A percentile compares a stretch with the other conserved stretches of the same genome.
phyloP scores from a whole-genome alignment of 306 rosid genomes.

The Oemleria cerasiformis region DNA sequence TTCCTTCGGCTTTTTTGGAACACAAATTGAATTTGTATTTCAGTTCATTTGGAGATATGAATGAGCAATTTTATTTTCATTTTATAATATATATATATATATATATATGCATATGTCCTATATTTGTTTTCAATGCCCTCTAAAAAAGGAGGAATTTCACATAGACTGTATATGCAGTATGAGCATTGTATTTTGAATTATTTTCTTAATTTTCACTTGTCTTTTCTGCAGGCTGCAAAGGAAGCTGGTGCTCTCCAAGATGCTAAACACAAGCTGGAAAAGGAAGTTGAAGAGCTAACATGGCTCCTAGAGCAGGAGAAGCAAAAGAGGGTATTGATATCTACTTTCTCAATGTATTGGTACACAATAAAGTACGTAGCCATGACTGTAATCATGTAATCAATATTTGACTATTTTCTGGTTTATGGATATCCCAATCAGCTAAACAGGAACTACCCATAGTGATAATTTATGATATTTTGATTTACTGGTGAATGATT shows the following conservation, averaged over 20 bases:
- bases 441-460: background rate
- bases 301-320: constrained; percentile 61
- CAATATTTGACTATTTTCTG: background rate
- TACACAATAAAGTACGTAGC: background rate
- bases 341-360: background rate
- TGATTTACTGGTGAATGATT: constrained; percentile 7
- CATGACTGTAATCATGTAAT: background rate
- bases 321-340: constrained; percentile 59
- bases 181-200: background rate
- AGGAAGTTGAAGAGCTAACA: constrained; percentile 82
- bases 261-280: constrained; percentile 73
- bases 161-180: background rate
- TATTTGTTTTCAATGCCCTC: background rate
- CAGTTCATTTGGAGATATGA: background rate
- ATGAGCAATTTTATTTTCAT: background rate
- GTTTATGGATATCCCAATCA: background rate
- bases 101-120: background rate
- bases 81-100: no score
- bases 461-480: background rate
- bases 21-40: background rate
- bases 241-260: constrained; percentile 89
- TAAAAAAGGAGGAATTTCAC: background rate
- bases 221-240: constrained; percentile 69
- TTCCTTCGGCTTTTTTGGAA: background rate
- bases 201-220: background rate